These are phyloP conservation scores for Lentinula detonsa DNA, from an alignment of 768 basidiomycete species.

Conservation along the genomic window DNA sequence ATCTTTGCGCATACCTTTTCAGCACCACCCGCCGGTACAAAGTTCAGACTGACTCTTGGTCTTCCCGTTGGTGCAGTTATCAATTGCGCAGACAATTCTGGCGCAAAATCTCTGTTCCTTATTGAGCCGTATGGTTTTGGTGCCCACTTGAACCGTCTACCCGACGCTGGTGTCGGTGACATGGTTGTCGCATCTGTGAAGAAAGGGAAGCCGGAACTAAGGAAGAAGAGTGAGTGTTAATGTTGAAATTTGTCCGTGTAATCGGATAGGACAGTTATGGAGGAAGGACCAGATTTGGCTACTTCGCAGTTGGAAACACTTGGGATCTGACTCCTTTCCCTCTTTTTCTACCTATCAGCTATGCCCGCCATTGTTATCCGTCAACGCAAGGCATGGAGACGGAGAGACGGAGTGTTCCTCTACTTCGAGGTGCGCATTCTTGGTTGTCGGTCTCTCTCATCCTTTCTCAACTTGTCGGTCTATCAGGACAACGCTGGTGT, in stretches of 20 bases:
- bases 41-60: constrained; percentile 93
- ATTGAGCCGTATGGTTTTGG: constrained; percentile 97
- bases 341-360: constrained; percentile 40
- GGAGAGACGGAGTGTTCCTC: constrained; percentile 97
- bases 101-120: constrained; percentile 91
- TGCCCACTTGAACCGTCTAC: constrained; percentile 94
- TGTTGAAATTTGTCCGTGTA: not conserved
- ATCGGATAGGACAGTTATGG: not conserved
- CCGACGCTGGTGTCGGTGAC: constrained; percentile 92
- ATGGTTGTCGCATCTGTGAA: constrained; percentile 97
- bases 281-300: not conserved
- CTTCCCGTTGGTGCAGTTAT: constrained; percentile 91
- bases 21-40: constrained; percentile 74
- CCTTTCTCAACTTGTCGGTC: not conserved
- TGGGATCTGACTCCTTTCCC: constrained; percentile 7
- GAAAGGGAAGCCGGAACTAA: constrained; percentile 99
- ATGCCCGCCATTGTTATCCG: constrained; percentile 97
- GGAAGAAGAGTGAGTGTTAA: constrained; percentile 89
- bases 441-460: not conserved
- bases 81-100: constrained; percentile 99
- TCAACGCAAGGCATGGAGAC: constrained; percentile 97
- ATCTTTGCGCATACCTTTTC: not conserved
- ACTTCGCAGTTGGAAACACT: constrained; percentile 3
- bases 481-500: constrained; percentile 89
- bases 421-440: constrained; percentile 76